Base-by-base conservation (phyloP, 1,284 basidiomycete species). In the Apiotrichum gamsii region DNA sequence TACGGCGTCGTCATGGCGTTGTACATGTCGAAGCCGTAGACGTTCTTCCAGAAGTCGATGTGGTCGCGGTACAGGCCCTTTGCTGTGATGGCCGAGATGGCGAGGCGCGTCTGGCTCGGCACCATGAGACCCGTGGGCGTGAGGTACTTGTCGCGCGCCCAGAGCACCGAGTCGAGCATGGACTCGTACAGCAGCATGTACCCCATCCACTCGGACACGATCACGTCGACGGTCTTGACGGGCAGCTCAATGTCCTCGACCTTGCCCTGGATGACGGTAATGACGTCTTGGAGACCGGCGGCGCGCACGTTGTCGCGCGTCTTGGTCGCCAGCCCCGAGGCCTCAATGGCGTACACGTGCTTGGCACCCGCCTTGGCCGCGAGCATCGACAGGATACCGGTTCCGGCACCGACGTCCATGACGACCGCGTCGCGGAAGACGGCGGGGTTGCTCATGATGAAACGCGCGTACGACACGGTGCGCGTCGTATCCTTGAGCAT, bases 141-240 rank as follows among this genome's bases (percentile, higher is more conserved):
- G 35, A 97, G 77, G 52, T 37, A 54, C 29, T 44, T 43, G 43
- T 54, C 49, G 23, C 52, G 52, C 4, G 52, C 52, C 21, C 41
- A 32, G 10, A 98, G 75, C 6, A 97, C 94, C 0, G 90, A 95
- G 68, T 96, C 93, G 20, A 97, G 79, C 94, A 97, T 97, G 37
- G 86, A 89, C 72, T 98, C 94, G 72, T 97, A 97, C 19, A 95
- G 78, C 20, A 91, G 76, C 29, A 85, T 86, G 64, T 91, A 91
- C 4, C 89, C 72, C 94, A 97, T 97, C 94, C 94, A 98, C 72
- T 98, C 94, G 24, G 87, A 91, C 41, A 97, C 78, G 65, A 98
- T 90, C 43, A 97, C 79, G 67, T 97, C 93, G 29, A 97, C 91
- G 41, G 87, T 78, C 14, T 80, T 76, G 3, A 87, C 83, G 0